A percentile compares a stretch with the other conserved stretches of the same genome.
Conservation (phyloP, 345 rosid genomes). For the Hibiscus syriacus region DNA sequence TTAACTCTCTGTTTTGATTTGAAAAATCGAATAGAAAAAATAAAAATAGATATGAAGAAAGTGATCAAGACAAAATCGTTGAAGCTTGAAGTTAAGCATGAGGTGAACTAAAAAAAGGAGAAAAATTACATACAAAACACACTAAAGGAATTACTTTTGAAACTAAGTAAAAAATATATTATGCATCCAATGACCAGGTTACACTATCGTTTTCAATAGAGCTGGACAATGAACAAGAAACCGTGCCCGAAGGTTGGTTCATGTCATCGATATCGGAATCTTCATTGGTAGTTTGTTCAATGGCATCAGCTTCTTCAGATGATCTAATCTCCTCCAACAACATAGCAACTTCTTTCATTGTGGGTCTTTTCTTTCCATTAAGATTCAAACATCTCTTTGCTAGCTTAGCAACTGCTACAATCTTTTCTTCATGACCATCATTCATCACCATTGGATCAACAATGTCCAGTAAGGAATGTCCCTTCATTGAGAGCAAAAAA, state of each 20-base stretch:
- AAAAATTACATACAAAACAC: too few species aligned
- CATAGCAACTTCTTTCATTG: not conserved
- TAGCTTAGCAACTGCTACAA: not conserved
- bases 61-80: too few species aligned
- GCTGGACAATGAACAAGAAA: not conserved
- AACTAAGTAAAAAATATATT: too few species aligned
- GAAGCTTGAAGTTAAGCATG: too few species aligned
- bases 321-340: not conserved
- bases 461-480: not conserved
- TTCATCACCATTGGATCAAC: not conserved
- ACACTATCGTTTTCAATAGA: not conserved
- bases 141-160: too few species aligned
- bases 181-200: not conserved
- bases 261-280: not conserved
- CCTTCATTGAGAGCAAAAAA: not conserved
- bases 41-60: too few species aligned
- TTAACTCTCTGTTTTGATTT: too few species aligned
- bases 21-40: too few species aligned
- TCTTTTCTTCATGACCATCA: not conserved
- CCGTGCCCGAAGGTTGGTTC: not conserved
- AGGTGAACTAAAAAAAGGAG: too few species aligned
- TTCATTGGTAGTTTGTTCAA: not conserved
- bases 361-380: not conserved
- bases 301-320: not conserved
- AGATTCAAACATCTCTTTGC: conserved; percentile 8